Conservation (phyloP, 768 basidiomycete genomes). For the Pulveroboletus sp. region DNA sequence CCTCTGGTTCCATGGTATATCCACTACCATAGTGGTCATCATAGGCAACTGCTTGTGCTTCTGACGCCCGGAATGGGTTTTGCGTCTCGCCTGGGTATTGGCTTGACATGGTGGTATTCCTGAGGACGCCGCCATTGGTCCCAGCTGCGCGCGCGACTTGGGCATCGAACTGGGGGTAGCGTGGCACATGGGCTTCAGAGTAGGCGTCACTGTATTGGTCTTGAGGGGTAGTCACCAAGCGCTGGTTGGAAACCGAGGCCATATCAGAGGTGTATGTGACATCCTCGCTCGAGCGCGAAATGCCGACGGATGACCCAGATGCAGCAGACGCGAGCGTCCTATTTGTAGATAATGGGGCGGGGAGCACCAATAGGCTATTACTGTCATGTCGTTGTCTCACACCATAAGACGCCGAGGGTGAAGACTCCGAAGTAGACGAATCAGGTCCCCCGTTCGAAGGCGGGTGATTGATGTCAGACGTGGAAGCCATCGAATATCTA, state of each 20-base stretch:
- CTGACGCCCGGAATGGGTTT: constrained; percentile 54
- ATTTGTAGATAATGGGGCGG: constrained; percentile 65
- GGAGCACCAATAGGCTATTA: constrained; percentile 66
- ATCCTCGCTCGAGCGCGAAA: constrained; percentile 45
- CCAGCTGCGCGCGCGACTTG: constrained; percentile 38
- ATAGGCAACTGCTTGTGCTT: constrained; percentile 39
- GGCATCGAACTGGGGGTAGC: constrained; percentile 35
- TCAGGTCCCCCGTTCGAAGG: constrained; percentile 48
- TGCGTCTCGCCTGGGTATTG: constrained; percentile 44
- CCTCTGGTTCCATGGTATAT: constrained; percentile 36
- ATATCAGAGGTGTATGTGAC: constrained; percentile 29
- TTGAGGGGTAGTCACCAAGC: constrained; percentile 35
- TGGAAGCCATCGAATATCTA: constrained; percentile 75
- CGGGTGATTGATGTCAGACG: constrained; percentile 64
- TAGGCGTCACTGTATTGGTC: constrained; percentile 30
- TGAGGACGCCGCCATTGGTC: constrained; percentile 35
- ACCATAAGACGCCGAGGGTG: constrained; percentile 30
- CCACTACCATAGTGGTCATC: constrained; percentile 31
- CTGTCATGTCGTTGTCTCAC: constrained; percentile 63
- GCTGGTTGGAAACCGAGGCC: constrained; percentile 41
- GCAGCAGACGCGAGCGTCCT: constrained; percentile 43
- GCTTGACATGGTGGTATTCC: constrained; percentile 34
- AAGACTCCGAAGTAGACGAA: constrained; percentile 58
- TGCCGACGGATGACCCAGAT: constrained; percentile 38
- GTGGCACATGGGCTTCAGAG: constrained; percentile 15